Evolutionary conservation across 2,329 filamentous ascomycete genomes (phyloP), one percentile per base, ranked within the genome.

Genomic region (Zymoseptoria passerinii): DNA sequence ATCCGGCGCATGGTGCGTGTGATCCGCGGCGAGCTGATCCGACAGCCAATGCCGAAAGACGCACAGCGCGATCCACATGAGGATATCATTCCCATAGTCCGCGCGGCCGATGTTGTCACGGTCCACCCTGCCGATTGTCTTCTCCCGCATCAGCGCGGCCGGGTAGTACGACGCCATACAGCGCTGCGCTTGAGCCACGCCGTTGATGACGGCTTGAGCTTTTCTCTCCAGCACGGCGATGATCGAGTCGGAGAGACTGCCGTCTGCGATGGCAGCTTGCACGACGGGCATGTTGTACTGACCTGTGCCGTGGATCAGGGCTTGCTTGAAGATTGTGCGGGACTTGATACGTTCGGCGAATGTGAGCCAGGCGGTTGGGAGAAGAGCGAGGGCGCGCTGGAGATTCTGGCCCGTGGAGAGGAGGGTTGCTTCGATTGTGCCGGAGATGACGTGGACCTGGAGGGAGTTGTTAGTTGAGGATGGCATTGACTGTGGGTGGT

Each of bases 61-160:
- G 7, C 64, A 66, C 7, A 81, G 68, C 3, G 74, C 75, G 68
- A 81, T 78, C 80, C 79, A 81, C 62, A 76, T 71, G 59, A 80
- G 73, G 59, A 81, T 77, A 59, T 81, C 76, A 58, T 73, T 76
- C 19, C 72, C 68, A 61, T 80, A 81, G 16, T 71, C 70, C 50
- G 75, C 73, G 35, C 77, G 75, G 54, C 71, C 68, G 48, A 72
- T 70, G 19, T 69, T 68, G 56, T 72, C 68, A 44, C 60, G 63
- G 65, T 71, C 66, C 44, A 61, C 70, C 55, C 60, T 62, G 56
- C 65, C 67, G 49, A 64, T 59, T 8, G 61, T 65, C n/a, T 56
- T 50, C 51, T 67, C 56, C 18, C 69, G 67, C 52, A 65, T 62
- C 3, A 73, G 54, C 20, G 63, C 54, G 18, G 59, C 56, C 2